Evolutionary conservation across 768 basidiomycete species (phyloP).

Genomic region (Russula abietina): DNA sequence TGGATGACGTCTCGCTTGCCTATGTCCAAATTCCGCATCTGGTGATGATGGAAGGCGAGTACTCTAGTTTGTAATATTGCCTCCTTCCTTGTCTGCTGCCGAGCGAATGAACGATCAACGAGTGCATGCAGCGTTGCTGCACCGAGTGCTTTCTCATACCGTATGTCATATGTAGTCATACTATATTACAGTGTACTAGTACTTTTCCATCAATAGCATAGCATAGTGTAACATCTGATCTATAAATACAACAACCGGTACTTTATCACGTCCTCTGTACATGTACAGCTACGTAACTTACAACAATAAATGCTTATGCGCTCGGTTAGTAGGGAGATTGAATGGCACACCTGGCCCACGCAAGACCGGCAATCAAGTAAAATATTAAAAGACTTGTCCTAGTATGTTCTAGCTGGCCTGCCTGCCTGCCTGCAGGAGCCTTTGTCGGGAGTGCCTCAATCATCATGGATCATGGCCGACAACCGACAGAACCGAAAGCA

Average conservation of each 20-base stretch:
- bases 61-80: too few relatives aligned
- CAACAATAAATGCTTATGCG: not conserved
- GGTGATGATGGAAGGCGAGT: conserved; percentile 16
- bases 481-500: not conserved
- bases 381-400: not conserved
- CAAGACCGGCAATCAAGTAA: not conserved
- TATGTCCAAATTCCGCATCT: conserved; percentile 11
- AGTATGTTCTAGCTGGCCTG: not conserved
- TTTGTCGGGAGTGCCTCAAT: not conserved
- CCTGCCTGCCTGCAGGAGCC: not conserved
- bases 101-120: too few relatives aligned
- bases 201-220: not conserved
- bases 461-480: not conserved
- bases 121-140: not conserved
- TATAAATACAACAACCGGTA: not conserved
- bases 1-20: conserved; percentile 19
- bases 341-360: not conserved
- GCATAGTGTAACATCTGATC: not conserved
- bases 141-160: not conserved
- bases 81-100: not conserved
- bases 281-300: not conserved
- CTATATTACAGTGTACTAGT: not conserved
- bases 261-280: not conserved
- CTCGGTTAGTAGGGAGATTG: not conserved
- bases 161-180: not conserved